Percentiles rank a stretch among this genome's conserved stretches.
phyloP scores from a whole-genome alignment of 805 yeast species.

The Kockiozyma suomiensis region DNA sequence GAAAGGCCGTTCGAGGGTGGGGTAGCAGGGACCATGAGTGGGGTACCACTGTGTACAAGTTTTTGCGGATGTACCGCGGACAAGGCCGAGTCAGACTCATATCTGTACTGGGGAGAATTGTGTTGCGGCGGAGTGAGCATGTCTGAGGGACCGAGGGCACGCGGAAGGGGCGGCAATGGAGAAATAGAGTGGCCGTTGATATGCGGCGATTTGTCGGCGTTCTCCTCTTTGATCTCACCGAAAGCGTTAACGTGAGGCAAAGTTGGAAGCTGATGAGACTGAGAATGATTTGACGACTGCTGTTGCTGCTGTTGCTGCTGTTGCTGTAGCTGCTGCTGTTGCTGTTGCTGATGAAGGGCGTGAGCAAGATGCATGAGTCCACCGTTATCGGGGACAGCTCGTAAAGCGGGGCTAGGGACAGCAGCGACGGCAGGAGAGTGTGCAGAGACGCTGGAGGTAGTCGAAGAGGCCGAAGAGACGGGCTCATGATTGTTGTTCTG shows the following conservation, averaged over 20 bases:
- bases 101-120: conserved; percentile 19
- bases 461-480: conserved; percentile 1
- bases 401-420: conserved; percentile 15
- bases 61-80: conserved; percentile 8
- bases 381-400: conserved; percentile 16
- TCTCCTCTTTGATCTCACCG: conserved; percentile 25
- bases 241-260: conserved; percentile 14
- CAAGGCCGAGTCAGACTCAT: conserved; percentile 1
- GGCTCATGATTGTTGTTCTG: conserved; percentile 1
- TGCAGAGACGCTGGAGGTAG: background rate
- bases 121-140: conserved; percentile 32
- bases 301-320: conserved; percentile 18
- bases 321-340: conserved; percentile 12
- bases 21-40: conserved; percentile 24
- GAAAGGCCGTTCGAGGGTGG: conserved; percentile 23
- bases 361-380: conserved; percentile 31
- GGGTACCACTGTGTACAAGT: conserved; percentile 2
- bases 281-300: conserved; percentile 16
- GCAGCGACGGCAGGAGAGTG: conserved; percentile 8
- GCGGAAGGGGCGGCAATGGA: conserved; percentile 29
- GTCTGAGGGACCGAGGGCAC: conserved; percentile 28
- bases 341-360: conserved; percentile 29
- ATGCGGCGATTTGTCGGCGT: conserved; percentile 10
- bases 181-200: conserved; percentile 12
- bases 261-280: conserved; percentile 8